These are phyloP conservation scores for Coniochaeta sp. DNA, from an alignment of 2,329 filamentous ascomycete species.

Conservation along the genomic window DNA sequence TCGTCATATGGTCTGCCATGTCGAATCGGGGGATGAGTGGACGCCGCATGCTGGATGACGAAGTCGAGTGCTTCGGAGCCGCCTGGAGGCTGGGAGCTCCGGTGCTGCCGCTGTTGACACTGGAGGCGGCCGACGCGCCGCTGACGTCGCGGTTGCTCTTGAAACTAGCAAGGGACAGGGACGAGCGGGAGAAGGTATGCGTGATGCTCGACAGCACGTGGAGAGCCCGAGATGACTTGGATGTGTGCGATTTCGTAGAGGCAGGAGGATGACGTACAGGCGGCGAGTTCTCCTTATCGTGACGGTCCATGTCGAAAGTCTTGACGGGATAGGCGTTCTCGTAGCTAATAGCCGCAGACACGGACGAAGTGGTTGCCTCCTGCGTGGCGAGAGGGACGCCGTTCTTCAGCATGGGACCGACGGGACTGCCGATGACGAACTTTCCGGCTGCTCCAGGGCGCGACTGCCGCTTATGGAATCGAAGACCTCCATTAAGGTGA, in stretches of 20 bases:
- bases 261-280: not conserved
- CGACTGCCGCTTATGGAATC: not conserved
- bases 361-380: not conserved
- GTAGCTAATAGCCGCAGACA: not conserved
- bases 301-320: not conserved
- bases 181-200: conserved; percentile 12
- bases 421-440: not conserved
- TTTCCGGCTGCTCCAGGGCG: not conserved
- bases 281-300: not conserved
- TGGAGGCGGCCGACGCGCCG: conserved; percentile 1
- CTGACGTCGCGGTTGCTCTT: conserved; percentile 9
- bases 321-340: conserved; percentile 1
- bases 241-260: not conserved
- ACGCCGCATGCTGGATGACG: not conserved
- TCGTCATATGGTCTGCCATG: too few relatives aligned
- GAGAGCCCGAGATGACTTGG: conserved; percentile 12
- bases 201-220: conserved; percentile 13
- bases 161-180: conserved; percentile 10
- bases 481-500: not conserved
- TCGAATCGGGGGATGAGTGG: not conserved
- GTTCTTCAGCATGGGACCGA: conserved; percentile 1
- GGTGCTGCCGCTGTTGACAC: conserved; percentile 11
- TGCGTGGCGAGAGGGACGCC: not conserved
- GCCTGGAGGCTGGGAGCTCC: too few relatives aligned
- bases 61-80: not conserved